Evolutionary conservation across 306 rosid species (phyloP).

Genomic region (Dalbergia cultrata): DNA sequence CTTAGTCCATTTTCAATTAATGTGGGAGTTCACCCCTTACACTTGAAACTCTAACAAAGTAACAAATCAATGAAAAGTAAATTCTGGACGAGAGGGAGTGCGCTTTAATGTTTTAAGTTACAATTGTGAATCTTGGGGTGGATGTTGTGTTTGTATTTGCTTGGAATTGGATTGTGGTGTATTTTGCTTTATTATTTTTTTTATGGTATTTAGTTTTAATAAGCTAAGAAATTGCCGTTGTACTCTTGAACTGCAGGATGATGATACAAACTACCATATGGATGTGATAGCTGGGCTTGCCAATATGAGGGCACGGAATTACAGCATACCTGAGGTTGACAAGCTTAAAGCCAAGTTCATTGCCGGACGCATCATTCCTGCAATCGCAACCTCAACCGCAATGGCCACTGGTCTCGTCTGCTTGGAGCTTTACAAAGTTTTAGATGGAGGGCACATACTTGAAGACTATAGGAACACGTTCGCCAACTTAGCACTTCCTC

Average conservation of each 20-base stretch:
- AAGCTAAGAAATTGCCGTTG: neutral
- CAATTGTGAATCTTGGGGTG: neutral
- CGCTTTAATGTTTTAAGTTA: neutral
- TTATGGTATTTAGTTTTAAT: neutral
- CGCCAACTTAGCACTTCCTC: constrained; percentile 87
- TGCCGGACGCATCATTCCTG: constrained; percentile 96
- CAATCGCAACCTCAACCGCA: constrained; percentile 94
- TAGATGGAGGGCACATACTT: constrained; percentile 82
- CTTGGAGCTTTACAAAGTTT: constrained; percentile 88
- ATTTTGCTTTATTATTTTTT: neutral
- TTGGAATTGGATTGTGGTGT: neutral
- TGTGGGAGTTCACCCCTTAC: too few species aligned
- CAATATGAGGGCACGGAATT: constrained; percentile 92
- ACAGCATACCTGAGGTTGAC: constrained; percentile 92
- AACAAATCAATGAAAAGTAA: neutral
- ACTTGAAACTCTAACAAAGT: too few species aligned
- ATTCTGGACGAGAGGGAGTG: neutral
- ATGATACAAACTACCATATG: constrained; percentile 91
- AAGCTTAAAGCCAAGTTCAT: constrained; percentile 92
- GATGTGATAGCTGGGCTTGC: constrained; percentile 91
- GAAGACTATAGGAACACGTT: constrained; percentile 94
- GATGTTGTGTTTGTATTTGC: neutral
- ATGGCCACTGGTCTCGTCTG: constrained; percentile 98
- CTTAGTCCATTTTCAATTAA: too few species aligned
- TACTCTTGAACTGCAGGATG: constrained; percentile 67